phyloP scores from a whole-genome alignment of 2,329 filamentous ascomycete species.

The Aspergillus latus region DNA sequence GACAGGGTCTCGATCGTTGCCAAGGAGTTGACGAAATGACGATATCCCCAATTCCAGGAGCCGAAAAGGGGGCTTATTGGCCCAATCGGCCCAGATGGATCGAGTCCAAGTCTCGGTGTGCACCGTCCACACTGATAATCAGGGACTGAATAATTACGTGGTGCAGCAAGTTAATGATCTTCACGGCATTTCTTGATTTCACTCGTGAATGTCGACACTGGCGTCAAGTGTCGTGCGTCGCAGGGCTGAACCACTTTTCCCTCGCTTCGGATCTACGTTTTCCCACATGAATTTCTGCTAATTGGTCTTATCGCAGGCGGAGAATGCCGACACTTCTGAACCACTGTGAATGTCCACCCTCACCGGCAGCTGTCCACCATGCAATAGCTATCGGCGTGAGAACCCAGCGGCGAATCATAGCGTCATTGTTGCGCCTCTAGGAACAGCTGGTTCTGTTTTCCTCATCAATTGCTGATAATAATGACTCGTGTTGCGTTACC shows the following conservation, averaged over 20 bases:
- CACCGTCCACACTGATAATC: not conserved
- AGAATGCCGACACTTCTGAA: slow-evolving; percentile 2
- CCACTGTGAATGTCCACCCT: not conserved
- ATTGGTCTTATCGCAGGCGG: not conserved
- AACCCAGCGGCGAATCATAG: not conserved
- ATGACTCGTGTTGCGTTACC: slow-evolving; percentile 1
- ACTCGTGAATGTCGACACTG: too few relatives aligned
- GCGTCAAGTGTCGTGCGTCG: slow-evolving; percentile 1
- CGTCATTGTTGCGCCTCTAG: not conserved
- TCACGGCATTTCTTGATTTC: not conserved
- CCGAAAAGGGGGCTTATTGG: slow-evolving; percentile 4
- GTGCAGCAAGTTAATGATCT: slow-evolving; percentile 5
- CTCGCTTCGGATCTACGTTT: slow-evolving; percentile 10
- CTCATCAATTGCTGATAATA: not conserved
- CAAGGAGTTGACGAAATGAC: slow-evolving; percentile 9
- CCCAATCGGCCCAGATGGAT: too few relatives aligned
- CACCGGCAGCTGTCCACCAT: not conserved
- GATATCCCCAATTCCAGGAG: not conserved
- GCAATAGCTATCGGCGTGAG: not conserved
- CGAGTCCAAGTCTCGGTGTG: not conserved
- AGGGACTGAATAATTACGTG: not conserved
- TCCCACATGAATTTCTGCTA: not conserved
- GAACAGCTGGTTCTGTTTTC: slow-evolving; percentile 1
- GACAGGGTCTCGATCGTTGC: slow-evolving; percentile 24
- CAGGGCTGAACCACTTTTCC: slow-evolving; percentile 13